These are phyloP conservation scores for Verticillium isaacii DNA, from an alignment of 2,329 filamentous ascomycete species.

Conservation along the genomic window DNA sequence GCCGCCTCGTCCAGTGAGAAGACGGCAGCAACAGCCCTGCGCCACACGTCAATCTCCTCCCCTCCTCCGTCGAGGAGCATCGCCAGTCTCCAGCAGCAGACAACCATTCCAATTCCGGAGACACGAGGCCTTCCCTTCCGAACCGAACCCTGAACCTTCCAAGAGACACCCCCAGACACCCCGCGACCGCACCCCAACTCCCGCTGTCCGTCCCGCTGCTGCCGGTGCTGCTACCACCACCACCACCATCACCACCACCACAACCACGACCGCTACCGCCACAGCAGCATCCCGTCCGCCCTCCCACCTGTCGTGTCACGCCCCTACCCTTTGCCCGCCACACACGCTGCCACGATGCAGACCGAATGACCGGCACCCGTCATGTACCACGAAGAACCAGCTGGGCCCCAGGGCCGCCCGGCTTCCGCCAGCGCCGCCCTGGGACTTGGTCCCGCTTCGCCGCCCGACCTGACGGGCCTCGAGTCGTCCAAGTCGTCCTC, in stretches of 20 bases:
- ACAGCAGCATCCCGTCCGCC: not conserved
- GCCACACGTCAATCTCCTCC: not conserved
- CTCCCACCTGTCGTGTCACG: not conserved
- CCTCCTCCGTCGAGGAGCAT: not conserved
- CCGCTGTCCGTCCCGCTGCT: not conserved
- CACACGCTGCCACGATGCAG: not conserved
- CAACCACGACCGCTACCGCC: not conserved
- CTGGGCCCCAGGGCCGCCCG: not conserved
- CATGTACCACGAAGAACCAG: slow-evolving; percentile 1
- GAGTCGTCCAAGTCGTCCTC: slow-evolving; percentile 92
- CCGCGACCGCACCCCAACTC: too few relatives aligned
- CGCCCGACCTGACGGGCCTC: slow-evolving; percentile 73
- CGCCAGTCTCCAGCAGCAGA: not conserved
- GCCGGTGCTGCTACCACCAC: not conserved
- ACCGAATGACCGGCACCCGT: not conserved
- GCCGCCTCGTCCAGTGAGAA: not conserved
- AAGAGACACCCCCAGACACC: not conserved
- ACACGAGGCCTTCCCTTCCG: not conserved
- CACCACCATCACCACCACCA: not conserved
- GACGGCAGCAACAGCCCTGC: not conserved
- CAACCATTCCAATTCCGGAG: not conserved
- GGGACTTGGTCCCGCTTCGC: slow-evolving; percentile 52
- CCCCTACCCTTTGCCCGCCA: not conserved
- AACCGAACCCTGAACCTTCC: not conserved
- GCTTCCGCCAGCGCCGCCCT: not conserved